Evolutionary conservation across 257 asterid species (phyloP).

Genomic region (Buddleja alternifolia): DNA sequence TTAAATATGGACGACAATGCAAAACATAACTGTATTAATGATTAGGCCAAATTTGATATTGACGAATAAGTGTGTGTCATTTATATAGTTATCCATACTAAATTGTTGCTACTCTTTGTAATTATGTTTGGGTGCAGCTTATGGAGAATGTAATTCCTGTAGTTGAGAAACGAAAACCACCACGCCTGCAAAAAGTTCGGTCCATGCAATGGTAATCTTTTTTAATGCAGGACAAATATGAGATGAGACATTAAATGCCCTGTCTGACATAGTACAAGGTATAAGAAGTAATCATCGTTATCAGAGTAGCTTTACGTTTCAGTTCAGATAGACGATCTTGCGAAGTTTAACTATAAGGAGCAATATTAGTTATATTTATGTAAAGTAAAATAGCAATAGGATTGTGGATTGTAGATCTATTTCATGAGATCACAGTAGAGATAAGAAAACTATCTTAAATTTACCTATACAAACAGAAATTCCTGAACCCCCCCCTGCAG

Average conservation of each 20-base stretch:
- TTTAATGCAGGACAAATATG: not conserved
- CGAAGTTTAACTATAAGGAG: constrained; percentile 8
- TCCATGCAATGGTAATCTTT: constrained; percentile 56
- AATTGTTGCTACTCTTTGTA: not conserved
- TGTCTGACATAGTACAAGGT: constrained; percentile 27
- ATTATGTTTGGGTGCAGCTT: constrained; percentile 49
- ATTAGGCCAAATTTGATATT: not conserved
- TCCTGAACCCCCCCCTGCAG: not conserved
- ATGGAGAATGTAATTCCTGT: constrained; percentile 84
- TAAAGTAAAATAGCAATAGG: constrained; percentile 23
- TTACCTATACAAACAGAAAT: constrained; percentile 10
- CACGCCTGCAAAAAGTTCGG: constrained; percentile 54
- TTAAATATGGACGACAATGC: not conserved
- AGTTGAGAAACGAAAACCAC: constrained; percentile 66
- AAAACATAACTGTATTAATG: not conserved
- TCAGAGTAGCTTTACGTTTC: not conserved
- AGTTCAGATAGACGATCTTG: not conserved
- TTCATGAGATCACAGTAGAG: constrained; percentile 1
- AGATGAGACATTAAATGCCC: constrained; percentile 30
- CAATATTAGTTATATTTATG: constrained; percentile 24
- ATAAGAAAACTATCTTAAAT: not conserved
- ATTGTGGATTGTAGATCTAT: constrained; percentile 1
- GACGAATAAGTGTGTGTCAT: not conserved
- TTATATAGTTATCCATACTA: not conserved
- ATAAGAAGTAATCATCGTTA: not conserved